Conservation (phyloP, 257 asterid genomes). For the Euphrasia confusa region DNA sequence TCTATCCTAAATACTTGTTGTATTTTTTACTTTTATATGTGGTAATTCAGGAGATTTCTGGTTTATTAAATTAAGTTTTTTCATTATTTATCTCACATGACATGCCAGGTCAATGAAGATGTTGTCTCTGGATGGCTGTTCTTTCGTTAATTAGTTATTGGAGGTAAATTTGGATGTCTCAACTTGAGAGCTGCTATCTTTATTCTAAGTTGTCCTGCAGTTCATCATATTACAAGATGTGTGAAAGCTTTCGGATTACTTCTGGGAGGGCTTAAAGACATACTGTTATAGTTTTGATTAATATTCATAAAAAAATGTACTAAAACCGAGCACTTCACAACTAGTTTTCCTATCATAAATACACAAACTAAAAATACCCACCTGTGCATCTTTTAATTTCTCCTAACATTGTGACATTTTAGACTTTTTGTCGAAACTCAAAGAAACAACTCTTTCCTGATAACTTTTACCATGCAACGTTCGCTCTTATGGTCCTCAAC, state of each 20-base stretch:
- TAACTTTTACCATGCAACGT: no score
- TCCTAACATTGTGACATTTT: no score
- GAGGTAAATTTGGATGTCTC: conserved; percentile 51
- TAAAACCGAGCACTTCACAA: not conserved
- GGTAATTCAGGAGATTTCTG: conserved; percentile 6
- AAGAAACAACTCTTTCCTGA: no score
- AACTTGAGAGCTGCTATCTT: conserved; percentile 13
- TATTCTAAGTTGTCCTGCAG: conserved; percentile 11
- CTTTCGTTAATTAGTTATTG: conserved; percentile 93
- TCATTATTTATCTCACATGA: conserved; percentile 17
- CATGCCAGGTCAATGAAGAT: conserved; percentile 85
- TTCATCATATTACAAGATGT: conserved; percentile 10
- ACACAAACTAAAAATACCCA: no score
- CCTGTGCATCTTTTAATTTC: no score
- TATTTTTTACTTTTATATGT: not conserved
- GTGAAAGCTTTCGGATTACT: conserved; percentile 15
- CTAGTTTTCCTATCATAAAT: not conserved
- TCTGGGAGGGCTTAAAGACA: conserved; percentile 16
- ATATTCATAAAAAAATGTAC: conserved; percentile 4
- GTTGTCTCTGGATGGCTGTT: conserved; percentile 96
- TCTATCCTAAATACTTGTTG: not conserved
- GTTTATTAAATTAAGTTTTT: conserved; percentile 21
- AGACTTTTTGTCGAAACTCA: no score
- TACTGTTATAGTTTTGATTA: conserved; percentile 8
- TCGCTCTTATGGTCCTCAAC: no score